These are phyloP conservation scores for Cytospora leucostoma DNA, from an alignment of 2,329 filamentous ascomycete genomes.

Conservation along the genomic window DNA sequence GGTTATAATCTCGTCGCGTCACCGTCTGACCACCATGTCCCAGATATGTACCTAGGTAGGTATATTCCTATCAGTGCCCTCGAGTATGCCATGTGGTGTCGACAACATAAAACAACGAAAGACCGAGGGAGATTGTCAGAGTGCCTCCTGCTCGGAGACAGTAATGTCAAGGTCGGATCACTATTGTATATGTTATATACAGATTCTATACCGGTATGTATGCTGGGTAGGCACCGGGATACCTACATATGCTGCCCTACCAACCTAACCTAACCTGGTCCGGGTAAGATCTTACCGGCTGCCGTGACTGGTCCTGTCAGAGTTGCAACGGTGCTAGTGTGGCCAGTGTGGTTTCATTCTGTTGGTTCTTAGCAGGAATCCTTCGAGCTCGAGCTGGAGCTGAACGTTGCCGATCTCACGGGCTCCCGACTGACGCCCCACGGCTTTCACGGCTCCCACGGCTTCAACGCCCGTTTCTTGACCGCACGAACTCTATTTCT, in stretches of 20 bases:
- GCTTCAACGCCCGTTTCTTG: not conserved
- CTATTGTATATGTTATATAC: not conserved
- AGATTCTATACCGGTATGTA: no score
- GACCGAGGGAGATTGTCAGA: no score
- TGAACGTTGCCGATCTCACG: not conserved
- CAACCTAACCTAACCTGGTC: slow-evolving; percentile 2
- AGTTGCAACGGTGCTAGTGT: not conserved
- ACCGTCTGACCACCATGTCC: not conserved
- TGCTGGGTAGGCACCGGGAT: no score
- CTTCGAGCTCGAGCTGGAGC: slow-evolving; percentile 1
- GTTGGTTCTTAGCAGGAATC: not conserved
- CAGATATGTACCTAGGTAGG: not conserved
- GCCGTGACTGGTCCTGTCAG: not conserved
- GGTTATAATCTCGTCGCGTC: not conserved
- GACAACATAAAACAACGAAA: no score
- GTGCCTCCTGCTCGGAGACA: no score
- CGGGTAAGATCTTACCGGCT: not conserved
- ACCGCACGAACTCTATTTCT: not conserved
- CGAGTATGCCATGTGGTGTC: no score
- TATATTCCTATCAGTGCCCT: no score
- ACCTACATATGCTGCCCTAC: not conserved
- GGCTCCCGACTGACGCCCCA: no score
- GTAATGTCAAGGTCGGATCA: no score
- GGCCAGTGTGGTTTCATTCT: not conserved
- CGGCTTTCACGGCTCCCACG: not conserved